phyloP scores from a whole-genome alignment of 768 basidiomycete genomes.

The Kwoniella sp. region DNA sequence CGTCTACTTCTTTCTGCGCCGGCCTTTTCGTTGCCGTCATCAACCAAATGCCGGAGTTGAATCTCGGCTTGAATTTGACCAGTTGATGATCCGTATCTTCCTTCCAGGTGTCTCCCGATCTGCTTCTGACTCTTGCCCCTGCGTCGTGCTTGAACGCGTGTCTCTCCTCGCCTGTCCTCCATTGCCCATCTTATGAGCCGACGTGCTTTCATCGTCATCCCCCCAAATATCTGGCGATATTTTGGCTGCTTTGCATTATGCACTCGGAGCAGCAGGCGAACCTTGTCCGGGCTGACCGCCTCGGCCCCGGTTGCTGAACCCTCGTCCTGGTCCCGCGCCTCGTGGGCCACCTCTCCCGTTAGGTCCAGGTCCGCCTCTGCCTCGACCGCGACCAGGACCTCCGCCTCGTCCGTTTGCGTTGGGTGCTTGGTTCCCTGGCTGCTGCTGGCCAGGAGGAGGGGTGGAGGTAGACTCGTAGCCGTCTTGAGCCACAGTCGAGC shows the following conservation, averaged over 20 bases:
- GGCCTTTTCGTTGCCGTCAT: no score
- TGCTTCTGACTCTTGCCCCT: background rate
- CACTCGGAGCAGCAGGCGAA: conserved; percentile 20
- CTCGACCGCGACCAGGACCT: conserved; percentile 26
- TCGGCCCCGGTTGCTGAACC: conserved; percentile 10
- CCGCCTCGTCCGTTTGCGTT: conserved; percentile 31
- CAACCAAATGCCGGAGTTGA: background rate
- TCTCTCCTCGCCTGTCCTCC: background rate
- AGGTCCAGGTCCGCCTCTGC: conserved; percentile 31
- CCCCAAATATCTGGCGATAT: background rate
- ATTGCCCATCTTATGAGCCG: background rate
- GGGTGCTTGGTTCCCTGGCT: conserved; percentile 18
- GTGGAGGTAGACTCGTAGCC: conserved; percentile 9
- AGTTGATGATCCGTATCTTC: background rate
- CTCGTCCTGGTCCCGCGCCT: conserved; percentile 29
- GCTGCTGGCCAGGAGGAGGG: conserved; percentile 9
- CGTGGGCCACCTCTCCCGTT: conserved; percentile 21
- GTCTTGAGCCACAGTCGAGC: conserved; percentile 25
- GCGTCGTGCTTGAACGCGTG: background rate
- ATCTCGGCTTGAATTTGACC: background rate
- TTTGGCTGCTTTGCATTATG: background rate
- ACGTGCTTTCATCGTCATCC: background rate
- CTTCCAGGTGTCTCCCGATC: background rate
- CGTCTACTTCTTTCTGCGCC: background rate
- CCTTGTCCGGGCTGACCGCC: conserved; percentile 10